Base-by-base conservation (phyloP, 2,329 filamentous ascomycete species). In the Fusarium chuoi region DNA sequence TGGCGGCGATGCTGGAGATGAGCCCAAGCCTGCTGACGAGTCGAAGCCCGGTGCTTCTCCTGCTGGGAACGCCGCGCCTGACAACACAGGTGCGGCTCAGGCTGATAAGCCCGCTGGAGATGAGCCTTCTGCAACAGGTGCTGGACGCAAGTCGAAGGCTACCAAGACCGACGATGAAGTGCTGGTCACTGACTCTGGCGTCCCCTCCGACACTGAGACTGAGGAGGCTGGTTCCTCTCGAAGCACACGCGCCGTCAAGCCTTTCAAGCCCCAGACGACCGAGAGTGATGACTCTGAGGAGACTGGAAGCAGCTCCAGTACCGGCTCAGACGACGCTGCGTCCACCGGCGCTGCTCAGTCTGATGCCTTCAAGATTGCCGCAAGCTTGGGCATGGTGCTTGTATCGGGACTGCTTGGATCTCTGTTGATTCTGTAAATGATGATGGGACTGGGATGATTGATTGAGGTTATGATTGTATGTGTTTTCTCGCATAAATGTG, bases 391-490 rank as follows among this genome's bases (percentile, higher is more conserved):
- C 7, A 60, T 73, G 36, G 51, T 68, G 5, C 14, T 78, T 12
- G 52, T 71, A 6, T 59, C 76, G 4, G 73, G 73, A 20, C 42
- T 66, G 4, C 15, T 79, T 41, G 75, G 74, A 41, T 44, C 41
- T 22, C 4, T 76, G 10, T 42, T 75, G 15, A 35, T 76, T 26
- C 17, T 76, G 51, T 76, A 58, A 48, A n/a, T 11, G 41, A 30
- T 7, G 36, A 13, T 28, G 30, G 20, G 11, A 13, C 9, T 39
- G 45, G 20, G 14, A 49, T 61, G 24, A 26, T 24, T 42, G 59
- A 30, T 30, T 52, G 36, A 14, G 4, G 35, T 36, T 28, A 42
- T 38, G 57, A 57, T 39, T 48, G 22, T 44, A 45, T 44, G 24
- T 36, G 26, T 30, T 38, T 46, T 33, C 28, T 70, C 39, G 52